Evolutionary conservation across 768 basidiomycete species (phyloP), one percentile per base, ranked within the genome.

Genomic region (Naematelia encephala): DNA sequence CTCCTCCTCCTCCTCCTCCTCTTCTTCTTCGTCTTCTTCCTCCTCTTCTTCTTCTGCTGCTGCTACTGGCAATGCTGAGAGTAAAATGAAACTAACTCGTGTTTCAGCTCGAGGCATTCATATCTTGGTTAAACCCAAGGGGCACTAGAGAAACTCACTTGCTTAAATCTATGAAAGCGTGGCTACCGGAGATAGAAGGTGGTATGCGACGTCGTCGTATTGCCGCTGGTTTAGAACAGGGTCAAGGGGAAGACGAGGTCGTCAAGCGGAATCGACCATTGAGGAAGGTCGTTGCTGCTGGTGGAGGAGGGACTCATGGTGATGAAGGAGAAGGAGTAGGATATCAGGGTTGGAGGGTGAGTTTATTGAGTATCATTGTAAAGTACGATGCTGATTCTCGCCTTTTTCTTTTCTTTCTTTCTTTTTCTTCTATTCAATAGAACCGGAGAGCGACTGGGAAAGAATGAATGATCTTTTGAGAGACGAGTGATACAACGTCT

Each of bases 81-180:
- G 10, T 43, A 63, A 68, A 59, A 77, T 44, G 47, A 28, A 42
- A 29, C 50, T 57, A 54, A 57, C 62, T 16, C 25, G 52, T 10
- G 45, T 62, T 55, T 47, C 73, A 97, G 93, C 77, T 94, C 55
- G 87, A 90, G 34, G 85, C 86, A 56, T 89, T 89, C 69, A 76
- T 90, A 27, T 82, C 85, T 3, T 99, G 94, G 93, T 80, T 99
- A 16, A 96, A 94, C 73, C 82, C 86, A 28, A 93, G 91, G 79
- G 94, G 96, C 3, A 84, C 87, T 54, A 86, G 94, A 54, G 94
- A 99, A 77, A 84, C 85, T 50, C 79, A 82, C 1, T 79, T 99
- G 59, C 83, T 82, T 14, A 91, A 89, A 73, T 90, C 89, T 87
- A 88, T 77, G 22, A 62, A 56, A 26, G 45, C 46, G 45, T 74